Conservation (phyloP, 176 grass and related monocot species). For the Tuctoria greenei region DNA sequence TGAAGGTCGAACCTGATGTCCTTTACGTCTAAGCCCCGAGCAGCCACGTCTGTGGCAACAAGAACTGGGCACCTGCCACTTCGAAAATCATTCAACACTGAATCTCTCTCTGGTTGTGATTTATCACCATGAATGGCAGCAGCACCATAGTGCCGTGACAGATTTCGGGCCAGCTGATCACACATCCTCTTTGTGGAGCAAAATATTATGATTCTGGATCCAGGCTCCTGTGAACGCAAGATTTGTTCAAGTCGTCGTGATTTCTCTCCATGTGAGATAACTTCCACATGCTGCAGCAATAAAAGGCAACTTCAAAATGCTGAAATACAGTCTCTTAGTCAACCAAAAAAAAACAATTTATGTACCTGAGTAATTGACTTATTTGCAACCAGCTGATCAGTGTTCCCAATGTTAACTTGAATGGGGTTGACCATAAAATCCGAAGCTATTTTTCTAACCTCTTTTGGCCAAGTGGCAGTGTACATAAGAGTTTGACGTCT, state of each 20-base stretch:
- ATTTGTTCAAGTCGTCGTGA: conserved; percentile 77
- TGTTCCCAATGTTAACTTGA: conserved; percentile 88
- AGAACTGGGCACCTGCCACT: conserved; percentile 66
- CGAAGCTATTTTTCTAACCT: conserved; percentile 77
- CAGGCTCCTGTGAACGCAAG: conserved; percentile 69
- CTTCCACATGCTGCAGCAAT: conserved; percentile 64
- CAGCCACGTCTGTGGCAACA: conserved; percentile 94
- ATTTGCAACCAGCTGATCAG: conserved; percentile 79
- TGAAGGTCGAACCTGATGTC: conserved; percentile 63
- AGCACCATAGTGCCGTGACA: conserved; percentile 61
- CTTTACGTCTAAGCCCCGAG: conserved; percentile 86
- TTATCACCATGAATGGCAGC: conserved; percentile 96
- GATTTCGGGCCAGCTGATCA: conserved; percentile 65
- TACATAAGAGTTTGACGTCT: conserved; percentile 91
- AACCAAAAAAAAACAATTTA: not conserved
- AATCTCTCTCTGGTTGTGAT: conserved; percentile 90
- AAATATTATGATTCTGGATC: conserved; percentile 90
- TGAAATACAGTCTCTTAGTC: conserved; percentile 11
- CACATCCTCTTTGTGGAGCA: conserved; percentile 99
- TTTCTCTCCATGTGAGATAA: conserved; percentile 71
- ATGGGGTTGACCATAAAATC: conserved; percentile 71
- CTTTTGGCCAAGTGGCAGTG: conserved; percentile 90
- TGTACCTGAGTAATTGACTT: conserved; percentile 87
- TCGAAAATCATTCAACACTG: conserved; percentile 79
- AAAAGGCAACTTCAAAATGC: conserved; percentile 29